Evolutionary conservation across 1,284 basidiomycete species (phyloP).

Genomic region (Sanghuangporus sanghuang): DNA sequence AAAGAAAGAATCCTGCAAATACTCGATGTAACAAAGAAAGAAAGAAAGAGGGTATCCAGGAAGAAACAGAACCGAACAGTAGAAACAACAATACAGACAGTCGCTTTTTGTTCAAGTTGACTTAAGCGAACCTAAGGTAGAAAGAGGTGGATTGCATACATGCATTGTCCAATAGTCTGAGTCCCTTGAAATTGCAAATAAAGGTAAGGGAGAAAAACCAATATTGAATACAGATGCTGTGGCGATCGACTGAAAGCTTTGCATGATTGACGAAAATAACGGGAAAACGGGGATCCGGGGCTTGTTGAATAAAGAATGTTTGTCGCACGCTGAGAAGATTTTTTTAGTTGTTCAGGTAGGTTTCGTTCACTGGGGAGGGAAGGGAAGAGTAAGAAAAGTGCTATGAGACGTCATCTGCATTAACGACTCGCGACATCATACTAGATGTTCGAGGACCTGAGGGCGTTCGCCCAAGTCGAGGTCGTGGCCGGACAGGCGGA

Average conservation of each 20-base stretch:
- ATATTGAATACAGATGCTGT: neutral
- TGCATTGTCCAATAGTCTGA: neutral
- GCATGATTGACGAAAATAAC: neutral
- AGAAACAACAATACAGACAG: too few relatives aligned
- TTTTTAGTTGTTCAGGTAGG: too few relatives aligned
- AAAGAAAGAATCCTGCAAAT: neutral
- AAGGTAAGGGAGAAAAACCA: neutral
- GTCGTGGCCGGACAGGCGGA: conserved; percentile 2
- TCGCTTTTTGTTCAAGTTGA: too few relatives aligned
- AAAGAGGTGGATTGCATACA: neutral
- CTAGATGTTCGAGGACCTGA: conserved; percentile 12
- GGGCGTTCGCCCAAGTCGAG: neutral
- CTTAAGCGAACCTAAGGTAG: neutral
- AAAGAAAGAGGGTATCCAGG: neutral
- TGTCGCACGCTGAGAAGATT: too few relatives aligned
- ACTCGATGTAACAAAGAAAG: neutral
- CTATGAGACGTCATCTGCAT: conserved; percentile 4
- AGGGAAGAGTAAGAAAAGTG: neutral
- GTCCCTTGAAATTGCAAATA: neutral
- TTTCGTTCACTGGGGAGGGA: too few relatives aligned
- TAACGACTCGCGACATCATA: conserved; percentile 12
- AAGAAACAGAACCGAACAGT: too few relatives aligned
- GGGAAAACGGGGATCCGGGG: neutral
- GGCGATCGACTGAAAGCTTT: neutral
- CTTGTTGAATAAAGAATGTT: too few relatives aligned